Percentiles rank a stretch among this genome's conserved stretches.
These are phyloP conservation scores for Paramecium bursaria DNA, from an alignment of 73 alveolate genomes.

Conservation along the genomic window DNA sequence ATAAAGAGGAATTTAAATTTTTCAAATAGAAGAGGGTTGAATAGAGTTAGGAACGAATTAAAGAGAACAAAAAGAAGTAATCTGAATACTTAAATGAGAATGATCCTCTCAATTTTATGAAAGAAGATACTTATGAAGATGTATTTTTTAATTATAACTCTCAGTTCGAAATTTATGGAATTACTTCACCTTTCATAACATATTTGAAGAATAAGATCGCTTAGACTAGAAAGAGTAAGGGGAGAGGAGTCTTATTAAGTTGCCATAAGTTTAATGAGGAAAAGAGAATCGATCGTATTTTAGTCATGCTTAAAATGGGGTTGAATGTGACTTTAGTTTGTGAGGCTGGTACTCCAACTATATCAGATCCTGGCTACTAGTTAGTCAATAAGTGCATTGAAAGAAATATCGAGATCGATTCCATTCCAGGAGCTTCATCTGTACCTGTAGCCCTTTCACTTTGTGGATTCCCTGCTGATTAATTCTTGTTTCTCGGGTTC, in stretches of 20 bases:
- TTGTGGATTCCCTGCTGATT: conserved; percentile 85
- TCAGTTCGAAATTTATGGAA: conserved; percentile 77
- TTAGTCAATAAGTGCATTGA: conserved; percentile 75
- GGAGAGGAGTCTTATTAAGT: conserved; percentile 85
- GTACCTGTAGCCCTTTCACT: conserved; percentile 80
- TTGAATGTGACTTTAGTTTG: conserved; percentile 82
- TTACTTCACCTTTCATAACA: conserved; percentile 76
- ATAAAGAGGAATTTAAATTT: conserved; percentile 22
- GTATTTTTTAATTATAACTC: conserved; percentile 65
- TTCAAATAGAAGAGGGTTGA: conserved; percentile 27
- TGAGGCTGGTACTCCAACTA: conserved; percentile 96
- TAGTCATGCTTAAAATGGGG: conserved; percentile 83
- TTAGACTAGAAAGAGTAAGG: conserved; percentile 77
- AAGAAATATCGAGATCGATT: conserved; percentile 77
- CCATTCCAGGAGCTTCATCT: conserved; percentile 90
- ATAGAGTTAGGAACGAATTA: conserved; percentile 35
- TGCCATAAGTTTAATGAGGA: conserved; percentile 83
- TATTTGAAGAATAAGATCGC: conserved; percentile 70
- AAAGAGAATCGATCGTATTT: conserved; percentile 79
- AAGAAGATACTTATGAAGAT: conserved; percentile 44
- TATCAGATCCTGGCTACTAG: conserved; percentile 89
- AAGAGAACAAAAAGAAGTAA: conserved; percentile 23
- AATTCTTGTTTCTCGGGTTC: conserved; percentile 81
- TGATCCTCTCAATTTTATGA: conserved; percentile 62
- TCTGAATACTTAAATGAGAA: conserved; percentile 46